These are phyloP conservation scores for Santalum album DNA, from an alignment of 164 flowering plant genomes.

Conservation along the genomic window DNA sequence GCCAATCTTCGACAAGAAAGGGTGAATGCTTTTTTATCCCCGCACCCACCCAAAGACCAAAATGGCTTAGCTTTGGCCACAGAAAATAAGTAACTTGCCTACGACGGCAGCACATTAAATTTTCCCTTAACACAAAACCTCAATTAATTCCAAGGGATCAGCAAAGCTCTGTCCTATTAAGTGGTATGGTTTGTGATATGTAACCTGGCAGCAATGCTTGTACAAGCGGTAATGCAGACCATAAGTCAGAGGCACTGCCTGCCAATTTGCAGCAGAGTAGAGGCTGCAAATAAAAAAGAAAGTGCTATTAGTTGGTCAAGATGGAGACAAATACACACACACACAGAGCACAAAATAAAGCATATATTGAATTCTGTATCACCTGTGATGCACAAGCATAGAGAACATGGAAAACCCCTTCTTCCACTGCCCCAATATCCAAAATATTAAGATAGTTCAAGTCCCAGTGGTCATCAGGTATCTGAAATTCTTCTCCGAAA, in stretches of 20 bases:
- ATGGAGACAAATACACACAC: not conserved
- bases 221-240: slow-evolving; percentile 77
- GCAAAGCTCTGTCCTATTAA: not conserved
- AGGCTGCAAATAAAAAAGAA: slow-evolving; percentile 38
- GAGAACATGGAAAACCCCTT: slow-evolving; percentile 84
- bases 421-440: slow-evolving; percentile 72
- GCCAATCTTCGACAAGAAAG: too few species aligned
- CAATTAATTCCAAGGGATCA: too few species aligned
- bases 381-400: slow-evolving; percentile 92
- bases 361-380: slow-evolving; percentile 4
- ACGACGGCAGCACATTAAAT: too few species aligned
- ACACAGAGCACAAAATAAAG: not conserved
- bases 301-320: not conserved
- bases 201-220: slow-evolving; percentile 88
- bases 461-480: slow-evolving; percentile 51
- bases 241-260: slow-evolving; percentile 42
- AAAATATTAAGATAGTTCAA: slow-evolving; percentile 45
- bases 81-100: too few species aligned
- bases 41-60: too few species aligned
- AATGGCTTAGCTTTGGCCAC: too few species aligned
- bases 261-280: slow-evolving; percentile 56
- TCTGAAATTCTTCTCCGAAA: slow-evolving; percentile 71
- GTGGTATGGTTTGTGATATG: not conserved
- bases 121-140: too few species aligned
- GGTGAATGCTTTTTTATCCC: too few species aligned